phyloP scores from a whole-genome alignment of 2,329 filamentous ascomycete species.

The Neofusicoccum laricinum region DNA sequence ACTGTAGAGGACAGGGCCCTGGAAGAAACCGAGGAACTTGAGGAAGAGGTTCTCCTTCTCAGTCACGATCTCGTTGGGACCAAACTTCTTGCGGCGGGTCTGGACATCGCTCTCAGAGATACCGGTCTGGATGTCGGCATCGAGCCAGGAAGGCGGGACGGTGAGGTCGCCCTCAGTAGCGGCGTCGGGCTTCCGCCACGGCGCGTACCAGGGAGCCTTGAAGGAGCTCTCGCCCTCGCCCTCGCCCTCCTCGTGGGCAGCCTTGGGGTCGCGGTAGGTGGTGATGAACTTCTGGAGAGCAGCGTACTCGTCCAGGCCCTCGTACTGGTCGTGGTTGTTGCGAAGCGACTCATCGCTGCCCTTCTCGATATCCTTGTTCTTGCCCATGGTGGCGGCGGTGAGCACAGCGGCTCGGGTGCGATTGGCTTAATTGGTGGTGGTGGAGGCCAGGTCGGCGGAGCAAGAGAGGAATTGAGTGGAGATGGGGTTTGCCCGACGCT shows the following conservation, averaged over 20 bases:
- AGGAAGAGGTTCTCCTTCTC: slow-evolving; percentile 75
- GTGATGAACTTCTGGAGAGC: slow-evolving; percentile 66
- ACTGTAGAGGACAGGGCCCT: slow-evolving; percentile 74
- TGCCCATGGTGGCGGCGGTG: slow-evolving; percentile 9
- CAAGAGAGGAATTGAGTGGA: background rate
- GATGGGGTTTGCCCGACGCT: slow-evolving; percentile 4
- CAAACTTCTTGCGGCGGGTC: slow-evolving; percentile 61
- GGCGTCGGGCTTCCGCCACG: slow-evolving; percentile 47
- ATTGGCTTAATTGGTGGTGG: background rate
- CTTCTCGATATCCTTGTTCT: slow-evolving; percentile 15
- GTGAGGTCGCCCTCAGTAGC: slow-evolving; percentile 47
- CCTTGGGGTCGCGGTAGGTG: slow-evolving; percentile 61
- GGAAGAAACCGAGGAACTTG: slow-evolving; percentile 75
- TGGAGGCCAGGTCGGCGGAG: background rate
- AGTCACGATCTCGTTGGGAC: slow-evolving; percentile 69
- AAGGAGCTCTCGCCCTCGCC: slow-evolving; percentile 38
- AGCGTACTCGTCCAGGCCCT: slow-evolving; percentile 61
- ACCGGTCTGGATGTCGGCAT: slow-evolving; percentile 65
- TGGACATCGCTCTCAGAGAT: slow-evolving; percentile 60
- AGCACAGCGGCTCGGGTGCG: background rate
- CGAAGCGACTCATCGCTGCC: background rate
- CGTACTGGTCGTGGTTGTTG: slow-evolving; percentile 24
- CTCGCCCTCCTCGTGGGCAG: slow-evolving; percentile 36
- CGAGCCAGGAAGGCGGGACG: slow-evolving; percentile 41
- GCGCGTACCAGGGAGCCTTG: slow-evolving; percentile 58